Percentiles rank a stretch among this genome's conserved stretches.
Conservation (phyloP, 2,329 filamentous ascomycete species). For the Nothophaeocryptopus gaeumannii region DNA sequence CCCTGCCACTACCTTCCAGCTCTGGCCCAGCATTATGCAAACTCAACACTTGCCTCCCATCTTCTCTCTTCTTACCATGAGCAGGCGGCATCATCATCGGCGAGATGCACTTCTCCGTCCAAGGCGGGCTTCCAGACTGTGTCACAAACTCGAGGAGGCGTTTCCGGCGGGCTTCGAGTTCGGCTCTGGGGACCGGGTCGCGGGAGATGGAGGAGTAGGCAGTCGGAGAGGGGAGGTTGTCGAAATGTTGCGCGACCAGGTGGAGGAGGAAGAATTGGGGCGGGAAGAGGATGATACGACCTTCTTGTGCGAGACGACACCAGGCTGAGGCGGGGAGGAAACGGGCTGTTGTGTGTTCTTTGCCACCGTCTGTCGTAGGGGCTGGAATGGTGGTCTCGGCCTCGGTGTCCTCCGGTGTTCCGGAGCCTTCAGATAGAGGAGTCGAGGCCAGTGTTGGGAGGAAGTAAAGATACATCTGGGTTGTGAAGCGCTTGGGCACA, state of each 20-base stretch:
- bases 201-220: constrained; percentile 31
- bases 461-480: constrained; percentile 96
- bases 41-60: constrained; percentile 52
- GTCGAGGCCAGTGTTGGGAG: constrained; percentile 56
- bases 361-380: constrained; percentile 67
- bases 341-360: constrained; percentile 70
- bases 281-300: constrained; percentile 80
- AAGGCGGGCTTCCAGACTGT: constrained; percentile 39
- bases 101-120: constrained; percentile 45
- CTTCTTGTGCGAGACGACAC: constrained; percentile 61
- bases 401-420: constrained; percentile 29
- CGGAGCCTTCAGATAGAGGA: constrained; percentile 24
- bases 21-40: constrained; percentile 57
- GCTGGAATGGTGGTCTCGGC: constrained; percentile 61
- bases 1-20: constrained; percentile 42
- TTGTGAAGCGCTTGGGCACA: constrained; percentile 76
- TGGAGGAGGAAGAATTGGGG: constrained; percentile 77
- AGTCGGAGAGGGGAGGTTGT: constrained; percentile 29
- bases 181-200: constrained; percentile 31
- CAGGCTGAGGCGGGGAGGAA: constrained; percentile 72
- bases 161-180: constrained; percentile 51
- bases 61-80: constrained; percentile 41
- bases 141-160: constrained; percentile 55
- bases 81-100: constrained; percentile 38
- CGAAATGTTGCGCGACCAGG: constrained; percentile 41